Evolutionary conservation across 2,329 filamentous ascomycete genomes (phyloP).

Genomic region (Diaporthe sp.): DNA sequence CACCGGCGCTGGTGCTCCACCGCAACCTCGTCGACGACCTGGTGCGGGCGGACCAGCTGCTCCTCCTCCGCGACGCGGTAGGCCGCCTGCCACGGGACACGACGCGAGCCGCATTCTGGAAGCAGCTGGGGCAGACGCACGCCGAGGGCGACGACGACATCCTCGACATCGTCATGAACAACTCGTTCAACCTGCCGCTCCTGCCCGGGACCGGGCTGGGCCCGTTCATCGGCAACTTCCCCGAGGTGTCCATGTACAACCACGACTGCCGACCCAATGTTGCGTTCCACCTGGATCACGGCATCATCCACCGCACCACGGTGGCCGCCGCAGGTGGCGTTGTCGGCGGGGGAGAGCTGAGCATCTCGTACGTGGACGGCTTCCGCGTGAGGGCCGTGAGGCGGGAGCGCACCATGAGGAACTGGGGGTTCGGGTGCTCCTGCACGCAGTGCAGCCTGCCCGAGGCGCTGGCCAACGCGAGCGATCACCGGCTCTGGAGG

Average conservation of each 20-base stretch:
- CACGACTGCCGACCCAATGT: slow-evolving; percentile 60
- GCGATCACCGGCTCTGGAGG: slow-evolving; percentile 49
- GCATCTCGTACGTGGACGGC: slow-evolving; percentile 57
- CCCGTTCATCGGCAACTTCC: slow-evolving; percentile 50
- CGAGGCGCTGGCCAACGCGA: slow-evolving; percentile 45
- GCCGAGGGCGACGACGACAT: slow-evolving; percentile 37
- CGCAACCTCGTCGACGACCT: slow-evolving; percentile 37
- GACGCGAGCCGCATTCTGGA: slow-evolving; percentile 36
- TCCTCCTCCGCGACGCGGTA: slow-evolving; percentile 36
- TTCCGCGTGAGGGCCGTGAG: slow-evolving; percentile 50
- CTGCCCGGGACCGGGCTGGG: slow-evolving; percentile 30
- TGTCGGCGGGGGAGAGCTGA: slow-evolving; percentile 55
- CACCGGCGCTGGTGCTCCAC: slow-evolving; percentile 37
- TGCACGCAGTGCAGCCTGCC: slow-evolving; percentile 53
- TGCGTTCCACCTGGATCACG: slow-evolving; percentile 51
- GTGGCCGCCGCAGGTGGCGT: slow-evolving; percentile 50
- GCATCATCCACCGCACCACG: slow-evolving; percentile 56
- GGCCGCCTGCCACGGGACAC: slow-evolving; percentile 2
- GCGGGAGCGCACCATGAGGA: slow-evolving; percentile 49
- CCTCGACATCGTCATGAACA: slow-evolving; percentile 41
- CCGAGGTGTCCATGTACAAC: slow-evolving; percentile 56
- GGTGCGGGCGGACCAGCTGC: slow-evolving; percentile 27
- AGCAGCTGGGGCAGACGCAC: slow-evolving; percentile 36
- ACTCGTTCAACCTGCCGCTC: slow-evolving; percentile 41
- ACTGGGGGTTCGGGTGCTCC: slow-evolving; percentile 57